Evolutionary conservation across 495 filamentous ascomycete genomes (phyloP).

Genomic region (Lophiotrema nucula): DNA sequence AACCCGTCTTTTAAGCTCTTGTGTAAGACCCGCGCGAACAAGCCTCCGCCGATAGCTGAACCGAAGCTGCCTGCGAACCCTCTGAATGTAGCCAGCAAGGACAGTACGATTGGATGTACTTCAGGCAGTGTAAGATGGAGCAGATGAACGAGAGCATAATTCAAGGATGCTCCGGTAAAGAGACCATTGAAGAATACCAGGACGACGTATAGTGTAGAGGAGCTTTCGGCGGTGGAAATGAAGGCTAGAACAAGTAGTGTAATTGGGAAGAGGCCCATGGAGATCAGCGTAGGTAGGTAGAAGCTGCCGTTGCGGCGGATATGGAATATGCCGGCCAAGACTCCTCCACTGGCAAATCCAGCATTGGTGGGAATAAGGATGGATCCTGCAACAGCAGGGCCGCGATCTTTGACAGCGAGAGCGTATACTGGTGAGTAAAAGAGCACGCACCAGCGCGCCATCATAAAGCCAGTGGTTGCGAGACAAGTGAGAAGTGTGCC

Average conservation of each 20-base stretch:
- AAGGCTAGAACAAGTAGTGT: slow-evolving; percentile 51
- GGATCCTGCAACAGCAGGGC: slow-evolving; percentile 63
- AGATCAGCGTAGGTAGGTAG: slow-evolving; percentile 57
- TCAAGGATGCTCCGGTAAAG: slow-evolving; percentile 66
- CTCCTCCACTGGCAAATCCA: slow-evolving; percentile 68
- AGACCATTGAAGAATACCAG: slow-evolving; percentile 65
- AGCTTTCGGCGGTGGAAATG: slow-evolving; percentile 50
- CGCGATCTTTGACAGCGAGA: slow-evolving; percentile 65
- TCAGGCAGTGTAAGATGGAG: slow-evolving; percentile 62
- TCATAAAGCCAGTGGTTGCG: slow-evolving; percentile 68
- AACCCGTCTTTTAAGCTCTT: slow-evolving; percentile 58
- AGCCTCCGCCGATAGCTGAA: slow-evolving; percentile 70
- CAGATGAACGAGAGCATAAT: slow-evolving; percentile 75
- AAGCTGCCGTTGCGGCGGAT: slow-evolving; percentile 66
- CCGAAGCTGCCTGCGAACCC: slow-evolving; percentile 76
- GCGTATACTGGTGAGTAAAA: slow-evolving; percentile 76
- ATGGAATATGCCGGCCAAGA: slow-evolving; percentile 68
- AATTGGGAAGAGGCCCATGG: slow-evolving; percentile 54
- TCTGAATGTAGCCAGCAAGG: slow-evolving; percentile 68
- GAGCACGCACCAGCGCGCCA: slow-evolving; percentile 71
- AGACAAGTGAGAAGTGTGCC: slow-evolving; percentile 67
- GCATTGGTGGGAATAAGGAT: slow-evolving; percentile 74
- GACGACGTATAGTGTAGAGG: slow-evolving; percentile 49
- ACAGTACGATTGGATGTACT: slow-evolving; percentile 68
- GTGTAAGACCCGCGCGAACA: slow-evolving; percentile 65